Base-by-base conservation (phyloP, 805 yeast species). In the Kodamaea neixiangensis region DNA sequence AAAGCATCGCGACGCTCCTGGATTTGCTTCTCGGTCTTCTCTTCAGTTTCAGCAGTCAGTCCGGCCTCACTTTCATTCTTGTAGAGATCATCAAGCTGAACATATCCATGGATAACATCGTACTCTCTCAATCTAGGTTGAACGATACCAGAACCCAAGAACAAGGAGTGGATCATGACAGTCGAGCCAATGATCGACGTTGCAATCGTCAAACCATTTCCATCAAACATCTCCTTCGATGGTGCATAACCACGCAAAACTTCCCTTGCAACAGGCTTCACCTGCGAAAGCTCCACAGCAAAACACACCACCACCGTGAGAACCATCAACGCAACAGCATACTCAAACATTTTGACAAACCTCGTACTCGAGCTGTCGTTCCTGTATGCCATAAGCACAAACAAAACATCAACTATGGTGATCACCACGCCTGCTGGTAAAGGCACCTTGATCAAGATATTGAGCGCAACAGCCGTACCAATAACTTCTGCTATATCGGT, bases 401-500 rank as follows among this genome's bases (percentile, higher is more conserved):
- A 61, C 34, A 77, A 58, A 25, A 77, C 80, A 57, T 77, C 82
- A 3, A 64, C 69, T 11, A 76, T 66, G 18, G 82, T 76, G 44
- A 77, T 60, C 5, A 58, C 71, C 19, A 76, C 78, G 40, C 81
- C 82, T 1, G 80, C 82, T n/a, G 79, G 76, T 33, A 77, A 59
- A 1, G 82, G 81, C 11, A 77, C 62, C 47, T 65, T 67, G 43
- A 76, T 47, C 51, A 77, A 65, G 39, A 77, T 75, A 55, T 77
- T 77, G 54, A 77, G 63, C 0, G 82, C 81, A 50, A 77, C 69
- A 11, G 81, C 80, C n/a, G 77, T 68, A 49, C 82, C 82, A 49
- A 77, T 76, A 34, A 77, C 82, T 58, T 77, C 82, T 7, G 82
- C 81, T n/a, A 77, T 66, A 61, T 77, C 82, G 4, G 82, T 77